Percentiles rank a stretch among this genome's conserved stretches.
Evolutionary conservation across 306 rosid species (phyloP).

Genomic region (Astragalus membranaceus): DNA sequence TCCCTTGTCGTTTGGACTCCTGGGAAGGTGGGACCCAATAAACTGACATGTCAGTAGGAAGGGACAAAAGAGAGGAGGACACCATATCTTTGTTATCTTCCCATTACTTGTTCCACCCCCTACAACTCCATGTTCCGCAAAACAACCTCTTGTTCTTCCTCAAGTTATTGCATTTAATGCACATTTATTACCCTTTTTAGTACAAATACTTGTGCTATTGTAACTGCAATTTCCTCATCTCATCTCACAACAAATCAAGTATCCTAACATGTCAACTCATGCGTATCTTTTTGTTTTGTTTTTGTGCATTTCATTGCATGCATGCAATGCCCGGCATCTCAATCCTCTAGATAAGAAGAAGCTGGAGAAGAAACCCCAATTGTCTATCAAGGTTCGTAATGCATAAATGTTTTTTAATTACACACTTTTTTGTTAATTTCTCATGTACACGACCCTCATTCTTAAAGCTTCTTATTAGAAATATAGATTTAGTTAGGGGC

Average conservation of each 20-base stretch:
- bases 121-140: conserved; percentile 56
- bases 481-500: too few relatives aligned
- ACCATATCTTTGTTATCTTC: conserved; percentile 35
- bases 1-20: conserved; percentile 30
- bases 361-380: conserved; percentile 20
- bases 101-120: conserved; percentile 38
- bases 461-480: too few relatives aligned
- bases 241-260: neutral
- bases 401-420: neutral
- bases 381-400: conserved; percentile 30
- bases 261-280: conserved; percentile 35
- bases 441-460: too few relatives aligned
- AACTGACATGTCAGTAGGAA: conserved; percentile 31
- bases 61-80: conserved; percentile 33
- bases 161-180: conserved; percentile 48
- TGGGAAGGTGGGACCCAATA: conserved; percentile 42
- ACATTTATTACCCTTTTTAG: conserved; percentile 21
- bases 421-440: too few relatives aligned
- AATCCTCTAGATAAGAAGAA: conserved; percentile 13
- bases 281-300: conserved; percentile 36
- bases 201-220: conserved; percentile 21
- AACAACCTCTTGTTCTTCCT: conserved; percentile 29
- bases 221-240: conserved; percentile 3
- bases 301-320: conserved; percentile 55
- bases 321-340: conserved; percentile 47